A percentile compares a stretch with the other conserved stretches of the same genome.
Conservation (phyloP, 2,329 filamentous ascomycete species). For the Zymoseptoria pseudotritici region DNA sequence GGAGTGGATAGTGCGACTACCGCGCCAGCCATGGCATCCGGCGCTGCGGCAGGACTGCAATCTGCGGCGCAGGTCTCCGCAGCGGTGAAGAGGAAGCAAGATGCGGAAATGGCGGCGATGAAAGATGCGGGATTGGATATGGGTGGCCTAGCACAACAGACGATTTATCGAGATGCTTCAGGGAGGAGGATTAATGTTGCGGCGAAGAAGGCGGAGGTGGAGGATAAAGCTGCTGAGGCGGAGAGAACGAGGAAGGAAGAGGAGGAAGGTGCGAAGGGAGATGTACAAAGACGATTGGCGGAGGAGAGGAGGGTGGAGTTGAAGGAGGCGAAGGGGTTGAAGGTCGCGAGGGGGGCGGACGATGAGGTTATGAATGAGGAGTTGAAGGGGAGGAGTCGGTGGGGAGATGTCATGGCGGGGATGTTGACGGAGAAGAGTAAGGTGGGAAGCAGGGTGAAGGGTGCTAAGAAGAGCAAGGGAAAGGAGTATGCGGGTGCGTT, state of each 20-base stretch:
- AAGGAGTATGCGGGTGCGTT: slow-evolving; percentile 68
- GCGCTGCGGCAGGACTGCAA: slow-evolving; percentile 80
- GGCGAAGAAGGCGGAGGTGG: slow-evolving; percentile 80
- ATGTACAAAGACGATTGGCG: slow-evolving; percentile 69
- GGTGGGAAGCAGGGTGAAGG: slow-evolving; percentile 44
- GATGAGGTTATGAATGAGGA: slow-evolving; percentile 82
- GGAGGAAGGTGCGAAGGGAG: slow-evolving; percentile 67
- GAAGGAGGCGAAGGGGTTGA: slow-evolving; percentile 75
- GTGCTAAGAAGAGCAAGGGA: slow-evolving; percentile 45
- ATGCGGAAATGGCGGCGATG: slow-evolving; percentile 50
- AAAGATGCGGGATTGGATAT: slow-evolving; percentile 39
- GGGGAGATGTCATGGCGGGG: slow-evolving; percentile 88
- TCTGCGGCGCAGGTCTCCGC: slow-evolving; percentile 64
- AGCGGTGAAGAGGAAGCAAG: slow-evolving; percentile 54
- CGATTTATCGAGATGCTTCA: slow-evolving; percentile 90
- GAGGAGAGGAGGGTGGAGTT: slow-evolving; percentile 59
- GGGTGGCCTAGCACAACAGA: slow-evolving; percentile 57
- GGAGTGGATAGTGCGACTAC: slow-evolving; percentile 41
- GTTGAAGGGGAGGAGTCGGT: slow-evolving; percentile 65
- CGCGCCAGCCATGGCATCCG: slow-evolving; percentile 71
- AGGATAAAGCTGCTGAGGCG: slow-evolving; percentile 68
- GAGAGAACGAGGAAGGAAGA: slow-evolving; percentile 57
- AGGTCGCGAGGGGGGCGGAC: slow-evolving; percentile 70
- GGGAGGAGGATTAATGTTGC: slow-evolving; percentile 89
- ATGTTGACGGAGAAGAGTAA: slow-evolving; percentile 57